Conservation (phyloP, 805 yeast genomes). For the Yarrowia divulgata region DNA sequence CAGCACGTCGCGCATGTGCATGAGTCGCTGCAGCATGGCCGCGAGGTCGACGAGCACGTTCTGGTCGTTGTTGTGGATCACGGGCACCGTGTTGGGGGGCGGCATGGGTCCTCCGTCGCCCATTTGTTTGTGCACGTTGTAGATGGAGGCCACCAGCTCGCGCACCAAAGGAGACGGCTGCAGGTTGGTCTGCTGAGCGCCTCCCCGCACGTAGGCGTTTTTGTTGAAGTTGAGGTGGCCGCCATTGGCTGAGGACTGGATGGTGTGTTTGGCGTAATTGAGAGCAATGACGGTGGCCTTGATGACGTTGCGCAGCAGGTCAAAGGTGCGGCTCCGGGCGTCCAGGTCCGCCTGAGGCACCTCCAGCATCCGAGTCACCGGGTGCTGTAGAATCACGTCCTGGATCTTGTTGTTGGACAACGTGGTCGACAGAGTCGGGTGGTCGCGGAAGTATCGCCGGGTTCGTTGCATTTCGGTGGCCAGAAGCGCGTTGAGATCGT, state of each 20-base stretch:
- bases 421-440: constrained; percentile 33
- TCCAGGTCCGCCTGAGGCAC: constrained; percentile 48
- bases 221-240: constrained; percentile 29
- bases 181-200: constrained; percentile 1
- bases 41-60: constrained; percentile 28
- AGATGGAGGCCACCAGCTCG: constrained; percentile 23
- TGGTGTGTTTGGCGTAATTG: constrained; percentile 35
- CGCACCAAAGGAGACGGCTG: constrained; percentile 26
- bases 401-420: constrained; percentile 47
- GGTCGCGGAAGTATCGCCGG: constrained; percentile 35
- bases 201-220: constrained; percentile 13
- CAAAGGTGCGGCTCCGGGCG: constrained; percentile 42
- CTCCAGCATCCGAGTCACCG: constrained; percentile 45
- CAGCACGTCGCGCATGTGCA: constrained; percentile 43
- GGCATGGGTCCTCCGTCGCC: constrained; percentile 23
- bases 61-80: constrained; percentile 21
- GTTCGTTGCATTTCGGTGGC: constrained; percentile 38
- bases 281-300: constrained; percentile 37
- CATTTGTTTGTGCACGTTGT: constrained; percentile 27
- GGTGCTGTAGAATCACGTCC: constrained; percentile 47
- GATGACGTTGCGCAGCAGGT: constrained; percentile 33
- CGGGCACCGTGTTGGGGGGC: constrained; percentile 32
- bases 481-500: constrained; percentile 27
- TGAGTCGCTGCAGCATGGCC: constrained; percentile 22
- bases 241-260: constrained; percentile 8